These are phyloP conservation scores for Collybia mongolica DNA, from an alignment of 768 basidiomycete genomes.

Conservation along the genomic window DNA sequence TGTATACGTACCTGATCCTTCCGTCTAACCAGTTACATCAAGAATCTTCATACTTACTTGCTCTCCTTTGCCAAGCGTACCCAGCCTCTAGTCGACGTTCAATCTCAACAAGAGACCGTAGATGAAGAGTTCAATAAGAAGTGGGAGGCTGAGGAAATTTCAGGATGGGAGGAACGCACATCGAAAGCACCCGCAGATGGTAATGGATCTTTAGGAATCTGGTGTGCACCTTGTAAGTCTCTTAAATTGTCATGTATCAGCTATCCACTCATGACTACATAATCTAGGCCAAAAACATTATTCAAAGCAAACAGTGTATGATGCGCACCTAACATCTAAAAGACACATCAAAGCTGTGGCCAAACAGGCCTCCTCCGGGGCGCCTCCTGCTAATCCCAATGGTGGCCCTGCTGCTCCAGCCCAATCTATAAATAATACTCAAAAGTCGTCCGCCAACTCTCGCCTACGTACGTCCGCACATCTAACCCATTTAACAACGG, in stretches of 20 bases:
- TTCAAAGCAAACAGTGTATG: conserved; percentile 96
- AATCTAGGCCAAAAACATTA: conserved; percentile 86
- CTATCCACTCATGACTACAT: neutral
- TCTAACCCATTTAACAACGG: conserved; percentile 66
- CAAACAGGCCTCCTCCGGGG: conserved; percentile 56
- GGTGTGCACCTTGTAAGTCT: conserved; percentile 89
- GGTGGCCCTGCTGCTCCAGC: conserved; percentile 36
- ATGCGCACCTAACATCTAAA: conserved; percentile 93
- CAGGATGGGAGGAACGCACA: conserved; percentile 66
- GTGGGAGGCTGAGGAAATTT: conserved; percentile 78
- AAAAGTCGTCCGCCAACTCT: conserved; percentile 38
- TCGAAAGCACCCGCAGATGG: conserved; percentile 45
- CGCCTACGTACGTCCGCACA: conserved; percentile 67
- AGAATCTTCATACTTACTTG: conserved; percentile 78
- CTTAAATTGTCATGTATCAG: neutral
- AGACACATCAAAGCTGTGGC: conserved; percentile 92
- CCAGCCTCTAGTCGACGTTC: conserved; percentile 78
- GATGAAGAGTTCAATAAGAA: conserved; percentile 69
- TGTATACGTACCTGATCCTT: conserved; percentile 5
- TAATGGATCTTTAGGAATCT: conserved; percentile 59
- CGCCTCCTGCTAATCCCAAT: conserved; percentile 56
- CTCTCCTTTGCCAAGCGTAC: conserved; percentile 84
- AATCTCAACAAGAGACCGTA: conserved; percentile 61
- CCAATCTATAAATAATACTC: conserved; percentile 9
- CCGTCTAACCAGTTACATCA: conserved; percentile 66